A percentile compares a stretch with the other conserved stretches of the same genome.
Evolutionary conservation across 2,329 filamentous ascomycete genomes (phyloP).

Genomic region (Penicillium sp.): DNA sequence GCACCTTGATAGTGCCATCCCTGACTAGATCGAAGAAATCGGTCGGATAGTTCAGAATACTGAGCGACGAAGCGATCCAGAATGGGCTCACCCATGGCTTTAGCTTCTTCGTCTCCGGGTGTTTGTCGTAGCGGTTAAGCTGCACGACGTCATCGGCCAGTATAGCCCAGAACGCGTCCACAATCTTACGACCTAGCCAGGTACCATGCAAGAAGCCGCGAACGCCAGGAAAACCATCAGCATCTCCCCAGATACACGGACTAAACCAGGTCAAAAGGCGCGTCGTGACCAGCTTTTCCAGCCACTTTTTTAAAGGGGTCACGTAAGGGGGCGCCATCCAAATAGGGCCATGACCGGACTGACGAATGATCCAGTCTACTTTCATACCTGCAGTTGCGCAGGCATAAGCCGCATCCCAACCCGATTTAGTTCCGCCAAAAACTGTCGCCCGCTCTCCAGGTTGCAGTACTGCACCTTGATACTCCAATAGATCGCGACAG

Average conservation of each 20-base stretch:
- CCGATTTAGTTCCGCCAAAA: constrained; percentile 63
- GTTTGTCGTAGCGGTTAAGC: constrained; percentile 47
- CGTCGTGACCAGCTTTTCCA: constrained; percentile 66
- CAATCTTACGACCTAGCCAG: constrained; percentile 48
- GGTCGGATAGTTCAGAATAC: constrained; percentile 61
- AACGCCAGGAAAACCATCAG: constrained; percentile 55
- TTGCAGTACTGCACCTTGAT: constrained; percentile 33
- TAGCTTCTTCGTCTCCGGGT: constrained; percentile 47
- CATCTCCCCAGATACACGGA: constrained; percentile 69
- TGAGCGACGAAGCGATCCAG: constrained; percentile 58
- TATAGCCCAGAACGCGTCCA: constrained; percentile 56
- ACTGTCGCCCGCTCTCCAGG: constrained; percentile 45
- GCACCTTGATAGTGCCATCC: constrained; percentile 54
- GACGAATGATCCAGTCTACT: constrained; percentile 45
- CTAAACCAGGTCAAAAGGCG: constrained; percentile 71
- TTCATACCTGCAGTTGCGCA: constrained; percentile 54
- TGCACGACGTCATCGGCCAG: constrained; percentile 51
- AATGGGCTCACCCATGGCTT: constrained; percentile 48
- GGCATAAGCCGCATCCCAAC: constrained; percentile 62
- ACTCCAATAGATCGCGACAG: constrained; percentile 51
- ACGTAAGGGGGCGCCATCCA: constrained; percentile 53
- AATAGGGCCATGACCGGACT: constrained; percentile 42
- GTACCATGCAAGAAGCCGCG: constrained; percentile 53
- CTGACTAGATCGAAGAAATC: constrained; percentile 59
- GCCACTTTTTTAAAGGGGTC: constrained; percentile 65